Percentiles rank a stretch among this genome's conserved stretches.
These are phyloP conservation scores for Bremia lactucae DNA, from an alignment of 352 stramenopile genomes.

Conservation along the genomic window DNA sequence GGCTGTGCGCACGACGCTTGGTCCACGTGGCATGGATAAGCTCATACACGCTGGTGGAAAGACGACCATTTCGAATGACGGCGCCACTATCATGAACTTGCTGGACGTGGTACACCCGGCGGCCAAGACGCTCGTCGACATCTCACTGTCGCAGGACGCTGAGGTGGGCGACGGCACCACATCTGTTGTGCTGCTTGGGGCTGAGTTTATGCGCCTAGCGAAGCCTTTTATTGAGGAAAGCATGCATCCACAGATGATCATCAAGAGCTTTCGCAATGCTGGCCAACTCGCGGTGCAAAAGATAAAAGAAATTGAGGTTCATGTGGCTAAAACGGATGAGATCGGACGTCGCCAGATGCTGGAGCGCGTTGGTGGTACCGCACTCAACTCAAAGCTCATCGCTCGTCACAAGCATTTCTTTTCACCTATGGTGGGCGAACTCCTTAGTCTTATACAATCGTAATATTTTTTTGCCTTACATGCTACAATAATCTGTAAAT, in stretches of 20 bases:
- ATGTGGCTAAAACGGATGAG: constrained; percentile 67
- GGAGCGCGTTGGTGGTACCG: constrained; percentile 89
- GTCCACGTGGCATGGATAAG: constrained; percentile 98
- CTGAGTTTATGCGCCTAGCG: constrained; percentile 93
- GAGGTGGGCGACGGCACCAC: constrained; percentile 92
- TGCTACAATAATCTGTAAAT: constrained; percentile 4
- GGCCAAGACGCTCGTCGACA: constrained; percentile 97
- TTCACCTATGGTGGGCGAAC: constrained; percentile 85
- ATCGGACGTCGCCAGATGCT: constrained; percentile 82
- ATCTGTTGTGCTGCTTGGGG: constrained; percentile 94
- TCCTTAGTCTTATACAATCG: not conserved
- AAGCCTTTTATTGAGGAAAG: constrained; percentile 98
- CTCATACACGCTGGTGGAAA: constrained; percentile 90
- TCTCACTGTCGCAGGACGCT: constrained; percentile 88
- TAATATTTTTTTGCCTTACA: too few relatives aligned
- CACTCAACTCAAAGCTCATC: constrained; percentile 99
- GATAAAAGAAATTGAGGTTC: constrained; percentile 80
- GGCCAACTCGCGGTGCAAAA: constrained; percentile 73
- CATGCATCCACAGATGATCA: constrained; percentile 89
- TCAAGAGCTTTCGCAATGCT: constrained; percentile 85
- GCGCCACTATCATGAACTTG: constrained; percentile 97
- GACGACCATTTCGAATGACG: constrained; percentile 98
- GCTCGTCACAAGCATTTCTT: constrained; percentile 95
- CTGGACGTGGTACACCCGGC: constrained; percentile 98
- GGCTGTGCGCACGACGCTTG: constrained; percentile 94